A percentile compares a stretch with the other conserved stretches of the same genome.
phyloP scores from a whole-genome alignment of 768 basidiomycete genomes.

The Pulveroboletus sp. region DNA sequence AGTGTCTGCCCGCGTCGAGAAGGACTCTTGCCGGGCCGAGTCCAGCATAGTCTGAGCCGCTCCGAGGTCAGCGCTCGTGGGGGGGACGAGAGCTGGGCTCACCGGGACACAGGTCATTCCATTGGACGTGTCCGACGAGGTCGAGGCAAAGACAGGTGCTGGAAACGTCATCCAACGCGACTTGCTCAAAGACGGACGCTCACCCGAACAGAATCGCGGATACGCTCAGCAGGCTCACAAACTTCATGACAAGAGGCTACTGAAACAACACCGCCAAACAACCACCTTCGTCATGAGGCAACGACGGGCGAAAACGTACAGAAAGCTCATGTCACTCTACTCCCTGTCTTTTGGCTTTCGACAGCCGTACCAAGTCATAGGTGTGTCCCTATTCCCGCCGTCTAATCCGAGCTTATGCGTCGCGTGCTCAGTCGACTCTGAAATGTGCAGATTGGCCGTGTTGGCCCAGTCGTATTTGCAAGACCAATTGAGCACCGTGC shows the following conservation, averaged over 20 bases:
- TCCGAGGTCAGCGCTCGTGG: conserved; percentile 6
- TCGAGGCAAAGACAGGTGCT: conserved; percentile 44
- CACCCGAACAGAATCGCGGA: conserved; percentile 15
- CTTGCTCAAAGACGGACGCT: not conserved
- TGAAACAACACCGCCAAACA: conserved; percentile 27
- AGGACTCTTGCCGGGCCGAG: conserved; percentile 57
- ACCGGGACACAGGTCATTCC: conserved; percentile 73
- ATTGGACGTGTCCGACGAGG: conserved; percentile 57
- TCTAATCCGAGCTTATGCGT: conserved; percentile 5
- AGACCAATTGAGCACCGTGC: conserved; percentile 69
- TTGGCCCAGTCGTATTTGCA: conserved; percentile 70
- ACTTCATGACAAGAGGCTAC: conserved; percentile 7
- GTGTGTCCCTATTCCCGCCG: conserved; percentile 40
- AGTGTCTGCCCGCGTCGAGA: conserved; percentile 55
- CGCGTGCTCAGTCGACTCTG: conserved; percentile 75
- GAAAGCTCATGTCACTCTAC: conserved; percentile 91
- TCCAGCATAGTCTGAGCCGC: conserved; percentile 30
- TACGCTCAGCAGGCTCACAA: conserved; percentile 6
- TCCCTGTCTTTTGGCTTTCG: conserved; percentile 84
- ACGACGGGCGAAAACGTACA: conserved; percentile 92
- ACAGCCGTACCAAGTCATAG: conserved; percentile 89
- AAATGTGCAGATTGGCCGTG: conserved; percentile 69
- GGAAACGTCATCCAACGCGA: conserved; percentile 1
- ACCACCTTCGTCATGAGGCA: conserved; percentile 65
- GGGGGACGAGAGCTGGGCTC: conserved; percentile 12